Base-by-base conservation (phyloP, 495 filamentous ascomycete species). In the Xylaria scruposa region DNA sequence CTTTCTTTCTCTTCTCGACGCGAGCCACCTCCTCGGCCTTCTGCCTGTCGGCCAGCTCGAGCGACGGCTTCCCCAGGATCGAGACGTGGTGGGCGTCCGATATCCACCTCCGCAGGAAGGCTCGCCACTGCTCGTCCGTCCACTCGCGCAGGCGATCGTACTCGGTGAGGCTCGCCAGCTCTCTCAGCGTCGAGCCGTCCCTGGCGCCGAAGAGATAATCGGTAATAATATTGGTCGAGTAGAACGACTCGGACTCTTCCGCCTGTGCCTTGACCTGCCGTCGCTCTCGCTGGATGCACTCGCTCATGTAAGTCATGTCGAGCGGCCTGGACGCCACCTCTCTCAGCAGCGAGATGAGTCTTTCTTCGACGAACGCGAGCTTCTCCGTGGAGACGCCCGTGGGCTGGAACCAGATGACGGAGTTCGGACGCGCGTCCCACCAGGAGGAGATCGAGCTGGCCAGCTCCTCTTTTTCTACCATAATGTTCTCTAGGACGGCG, bases 381-480 rank as follows among this genome's bases (percentile, higher is more conserved):
- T 93, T 94, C 71, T 92, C 90, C 0, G 96, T 97, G 51, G 90
- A 92, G 40, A 99, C 97, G 65, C 94, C 90, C 36, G 91, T 92
- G 31, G 97, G 83, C 24, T 90, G 90, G 73, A 98, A 90, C 82
- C 90, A 93, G 51, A 98, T 92, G 67, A 97, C 85, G 31, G 90
- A 90, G 73, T 91, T 90, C n/a, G 94, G 93, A 47, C 94, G 89
- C 44, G 88, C 83, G 63, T 97, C 94, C 56, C 87, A 91, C 75
- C 87, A 88, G 76, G 91, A 94, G 40, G 88, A 88, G 9, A 98
- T 89, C 4, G 89, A 91, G 82, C 94, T 97, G 13, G 94, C 93
- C 67, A 98, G 85, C 72, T 97, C 91, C 78, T 98, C 95, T 75
- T 91, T 95, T 76, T 99, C 97, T 12, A 99, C 96, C 67, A 99